Percentiles rank a stretch among this genome's conserved stretches.
Conservation (phyloP, 2,329 filamentous ascomycete genomes). For the Aspergillus terreus region DNA sequence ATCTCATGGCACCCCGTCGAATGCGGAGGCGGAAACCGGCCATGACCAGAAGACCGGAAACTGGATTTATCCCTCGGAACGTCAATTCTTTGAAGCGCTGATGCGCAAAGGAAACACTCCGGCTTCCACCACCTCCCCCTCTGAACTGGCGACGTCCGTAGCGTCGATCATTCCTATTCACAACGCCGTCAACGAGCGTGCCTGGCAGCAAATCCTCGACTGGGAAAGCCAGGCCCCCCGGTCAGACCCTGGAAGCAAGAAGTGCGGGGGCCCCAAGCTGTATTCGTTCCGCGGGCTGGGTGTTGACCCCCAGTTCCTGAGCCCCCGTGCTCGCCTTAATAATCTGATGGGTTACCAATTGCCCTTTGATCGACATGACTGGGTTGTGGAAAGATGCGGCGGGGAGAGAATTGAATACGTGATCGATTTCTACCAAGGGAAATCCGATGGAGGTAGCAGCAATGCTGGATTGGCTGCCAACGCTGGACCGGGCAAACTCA, state of each 20-base stretch:
- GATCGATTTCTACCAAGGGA: slow-evolving; percentile 94
- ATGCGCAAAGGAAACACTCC: slow-evolving; percentile 80
- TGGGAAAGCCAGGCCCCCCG: slow-evolving; percentile 72
- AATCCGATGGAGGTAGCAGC: slow-evolving; percentile 35
- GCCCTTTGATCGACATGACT: slow-evolving; percentile 95
- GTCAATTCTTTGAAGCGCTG: slow-evolving; percentile 98
- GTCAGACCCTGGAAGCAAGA: slow-evolving; percentile 56
- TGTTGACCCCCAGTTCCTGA: slow-evolving; percentile 55
- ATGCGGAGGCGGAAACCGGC: slow-evolving; percentile 74
- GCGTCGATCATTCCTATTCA: slow-evolving; percentile 92
- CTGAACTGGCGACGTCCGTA: slow-evolving; percentile 66
- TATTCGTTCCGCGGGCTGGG: slow-evolving; percentile 73
- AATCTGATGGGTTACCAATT: slow-evolving; percentile 80
- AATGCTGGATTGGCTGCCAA: slow-evolving; percentile 27
- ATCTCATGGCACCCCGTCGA: slow-evolving; percentile 53
- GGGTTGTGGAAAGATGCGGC: slow-evolving; percentile 91
- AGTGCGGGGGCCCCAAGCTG: slow-evolving; percentile 73
- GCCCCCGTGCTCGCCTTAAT: slow-evolving; percentile 79
- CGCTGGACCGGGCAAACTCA: slow-evolving; percentile 45
- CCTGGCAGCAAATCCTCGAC: slow-evolving; percentile 84
- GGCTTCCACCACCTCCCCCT: slow-evolving; percentile 43
- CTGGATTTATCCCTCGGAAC: slow-evolving; percentile 96
- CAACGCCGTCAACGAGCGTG: slow-evolving; percentile 96
- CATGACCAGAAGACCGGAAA: slow-evolving; percentile 69
- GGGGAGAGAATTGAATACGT: slow-evolving; percentile 76